phyloP scores from a whole-genome alignment of 441 rosid species.

The Gossypium gossypioides region DNA sequence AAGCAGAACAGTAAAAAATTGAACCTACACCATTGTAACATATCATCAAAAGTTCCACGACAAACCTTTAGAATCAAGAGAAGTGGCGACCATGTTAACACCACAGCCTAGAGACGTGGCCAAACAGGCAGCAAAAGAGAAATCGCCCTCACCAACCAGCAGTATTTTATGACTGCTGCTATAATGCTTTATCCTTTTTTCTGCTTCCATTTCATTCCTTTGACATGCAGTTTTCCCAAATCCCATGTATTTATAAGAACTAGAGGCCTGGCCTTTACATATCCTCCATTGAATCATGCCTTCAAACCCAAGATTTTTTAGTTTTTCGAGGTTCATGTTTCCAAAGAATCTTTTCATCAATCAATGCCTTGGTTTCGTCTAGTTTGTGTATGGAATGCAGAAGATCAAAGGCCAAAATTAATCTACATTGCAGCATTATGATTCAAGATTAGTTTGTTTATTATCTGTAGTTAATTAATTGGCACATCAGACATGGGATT shows the following conservation, averaged over 20 bases:
- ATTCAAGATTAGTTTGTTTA: background rate
- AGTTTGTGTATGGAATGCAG: background rate
- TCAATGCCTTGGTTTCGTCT: background rate
- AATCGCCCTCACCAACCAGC: slow-evolving; percentile 33
- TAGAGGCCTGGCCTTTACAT: background rate
- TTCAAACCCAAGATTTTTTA: background rate
- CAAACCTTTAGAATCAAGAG: slow-evolving; percentile 23
- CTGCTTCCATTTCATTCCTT: background rate
- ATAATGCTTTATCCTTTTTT: slow-evolving; percentile 21
- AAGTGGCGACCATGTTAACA: slow-evolving; percentile 19
- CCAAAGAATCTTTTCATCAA: background rate
- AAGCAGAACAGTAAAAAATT: background rate
- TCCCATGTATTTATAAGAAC: background rate
- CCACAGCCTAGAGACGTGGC: slow-evolving; percentile 27
- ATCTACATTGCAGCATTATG: background rate
- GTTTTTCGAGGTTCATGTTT: background rate
- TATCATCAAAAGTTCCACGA: background rate
- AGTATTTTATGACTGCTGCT: slow-evolving; percentile 19
- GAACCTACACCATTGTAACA: background rate
- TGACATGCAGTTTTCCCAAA: background rate
- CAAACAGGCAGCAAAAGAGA: slow-evolving; percentile 30
- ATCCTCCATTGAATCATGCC: background rate
- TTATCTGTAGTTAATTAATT: background rate
- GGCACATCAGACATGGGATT: background rate
- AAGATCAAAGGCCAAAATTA: background rate